Evolutionary conservation across 495 filamentous ascomycete species (phyloP).

Genomic region (Pseudotulostoma volvatum): DNA sequence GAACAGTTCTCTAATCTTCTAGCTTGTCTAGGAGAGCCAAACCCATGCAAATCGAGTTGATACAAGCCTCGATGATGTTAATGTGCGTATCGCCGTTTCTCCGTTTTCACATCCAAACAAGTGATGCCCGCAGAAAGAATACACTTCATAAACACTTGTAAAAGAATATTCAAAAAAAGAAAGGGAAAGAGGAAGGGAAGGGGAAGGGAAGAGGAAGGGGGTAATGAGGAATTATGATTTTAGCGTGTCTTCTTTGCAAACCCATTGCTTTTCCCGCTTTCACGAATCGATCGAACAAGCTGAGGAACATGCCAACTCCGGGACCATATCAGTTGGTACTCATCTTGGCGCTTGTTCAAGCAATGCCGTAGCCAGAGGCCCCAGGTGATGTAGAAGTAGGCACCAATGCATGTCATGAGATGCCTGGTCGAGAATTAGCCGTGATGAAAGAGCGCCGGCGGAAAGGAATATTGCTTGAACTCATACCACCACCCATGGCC

Average conservation of each 20-base stretch:
- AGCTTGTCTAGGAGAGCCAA: too few relatives aligned
- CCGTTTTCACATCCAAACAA: too few relatives aligned
- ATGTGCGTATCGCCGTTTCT: too few relatives aligned
- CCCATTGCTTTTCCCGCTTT: slow-evolving; percentile 12
- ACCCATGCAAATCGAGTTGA: too few relatives aligned
- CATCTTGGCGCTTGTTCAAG: slow-evolving; percentile 57
- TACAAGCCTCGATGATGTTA: too few relatives aligned
- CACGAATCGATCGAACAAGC: slow-evolving; percentile 29
- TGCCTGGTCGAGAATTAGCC: slow-evolving; percentile 30
- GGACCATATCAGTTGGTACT: slow-evolving; percentile 62
- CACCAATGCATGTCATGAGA: slow-evolving; percentile 48
- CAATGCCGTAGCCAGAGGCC: slow-evolving; percentile 74
- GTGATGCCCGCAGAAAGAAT: too few relatives aligned
- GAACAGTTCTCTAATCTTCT: too few relatives aligned
- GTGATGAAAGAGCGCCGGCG: slow-evolving; percentile 1
- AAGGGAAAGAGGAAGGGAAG: too few relatives aligned
- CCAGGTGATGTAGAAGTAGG: slow-evolving; percentile 76
- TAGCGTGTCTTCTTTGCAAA: slow-evolving; percentile 33
- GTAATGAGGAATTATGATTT: too few relatives aligned
- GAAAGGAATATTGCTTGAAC: slow-evolving; percentile 5
- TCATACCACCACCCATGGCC: slow-evolving; percentile 97
- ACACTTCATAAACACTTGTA: too few relatives aligned
- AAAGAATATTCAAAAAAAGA: too few relatives aligned
- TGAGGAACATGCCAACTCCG: slow-evolving; percentile 49
- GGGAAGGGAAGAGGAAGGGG: too few relatives aligned